Evolutionary conservation across 163 green algal species (phyloP), one percentile per base, ranked within the genome.

Genomic region (Scenedesmus sp.): DNA sequence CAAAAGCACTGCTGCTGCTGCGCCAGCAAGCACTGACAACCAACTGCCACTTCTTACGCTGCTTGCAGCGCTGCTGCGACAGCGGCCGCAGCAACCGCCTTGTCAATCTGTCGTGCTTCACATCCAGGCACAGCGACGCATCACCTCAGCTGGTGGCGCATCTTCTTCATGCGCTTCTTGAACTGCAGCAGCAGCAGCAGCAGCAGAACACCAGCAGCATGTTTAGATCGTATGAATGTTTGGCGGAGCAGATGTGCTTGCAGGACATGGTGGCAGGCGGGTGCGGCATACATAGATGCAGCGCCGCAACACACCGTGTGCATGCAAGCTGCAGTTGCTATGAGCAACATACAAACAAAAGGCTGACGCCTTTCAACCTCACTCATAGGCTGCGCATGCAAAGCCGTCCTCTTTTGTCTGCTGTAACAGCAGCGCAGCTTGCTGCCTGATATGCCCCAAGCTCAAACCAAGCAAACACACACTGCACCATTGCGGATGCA

Each of bases 101-200:
- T 54, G 5, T 64, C 46, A 85, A 7, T 15, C 64, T 12, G 16
- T 46, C 34, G n/a, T 85, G 79, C 34, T 60, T 8, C 34, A 7
- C 6, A 9, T 76, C 16, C 2, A 67, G 46, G 2, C 16, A 10
- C 9, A 66, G 34, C 82, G 23, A 6, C 54, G 23, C 34, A 10
- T 74, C 67, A 90, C 5, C 73, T 23, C 26, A 64, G 46, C 91
- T 93, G 88, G 26, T 85, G 70, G 57, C 91, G 91, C 85, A 93
- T 62, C 91, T 91, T 82, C 84, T 90, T 87, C 87, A 92, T 89
- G 26, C 91, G 87, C 88, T 94, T 94, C 66, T 92, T 92, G 87
- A 73, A 92, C 86, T 90, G 86, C 86, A 57, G 55, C 23, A 55
- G 13, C 13, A 16, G 64, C 56, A 88, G 15, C 62, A 83, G 57